These are phyloP conservation scores for Tuber calosporum DNA, from an alignment of 495 filamentous ascomycete species.

Conservation along the genomic window DNA sequence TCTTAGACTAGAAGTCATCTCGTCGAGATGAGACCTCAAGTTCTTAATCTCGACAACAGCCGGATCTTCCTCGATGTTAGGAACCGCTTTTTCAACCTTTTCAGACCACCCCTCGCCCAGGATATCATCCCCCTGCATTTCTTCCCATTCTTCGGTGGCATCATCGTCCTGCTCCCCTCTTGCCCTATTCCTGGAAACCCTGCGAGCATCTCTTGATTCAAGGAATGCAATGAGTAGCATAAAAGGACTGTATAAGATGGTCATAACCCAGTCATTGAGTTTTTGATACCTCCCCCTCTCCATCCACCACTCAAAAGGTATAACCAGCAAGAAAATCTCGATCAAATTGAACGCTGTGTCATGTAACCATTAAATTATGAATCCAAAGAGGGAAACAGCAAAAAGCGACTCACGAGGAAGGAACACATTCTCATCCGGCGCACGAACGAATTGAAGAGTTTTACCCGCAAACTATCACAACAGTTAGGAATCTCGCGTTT, in stretches of 20 bases:
- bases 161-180: conserved; percentile 88
- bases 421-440: conserved; percentile 96
- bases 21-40: conserved; percentile 56
- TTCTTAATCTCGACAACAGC: conserved; percentile 61
- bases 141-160: conserved; percentile 84
- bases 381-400: conserved; percentile 23
- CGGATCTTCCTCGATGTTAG: conserved; percentile 66
- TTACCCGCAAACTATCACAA: conserved; percentile 62
- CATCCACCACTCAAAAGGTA: conserved; percentile 97
- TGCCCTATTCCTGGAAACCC: conserved; percentile 63
- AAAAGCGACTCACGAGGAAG: conserved; percentile 56
- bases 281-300: conserved; percentile 57
- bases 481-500: conserved; percentile 5
- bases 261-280: conserved; percentile 84
- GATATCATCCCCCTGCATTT: conserved; percentile 64
- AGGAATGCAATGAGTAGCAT: conserved; percentile 69
- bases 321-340: conserved; percentile 68
- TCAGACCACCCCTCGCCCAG: conserved; percentile 74
- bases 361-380: conserved; percentile 2
- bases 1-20: conserved; percentile 13
- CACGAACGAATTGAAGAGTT: conserved; percentile 91
- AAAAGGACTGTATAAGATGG: conserved; percentile 72
- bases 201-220: conserved; percentile 62
- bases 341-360: conserved; percentile 70
- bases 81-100: conserved; percentile 62